Evolutionary conservation across 2,329 filamentous ascomycete species (phyloP).

Genomic region (Colletotrichum sansevieriae): DNA sequence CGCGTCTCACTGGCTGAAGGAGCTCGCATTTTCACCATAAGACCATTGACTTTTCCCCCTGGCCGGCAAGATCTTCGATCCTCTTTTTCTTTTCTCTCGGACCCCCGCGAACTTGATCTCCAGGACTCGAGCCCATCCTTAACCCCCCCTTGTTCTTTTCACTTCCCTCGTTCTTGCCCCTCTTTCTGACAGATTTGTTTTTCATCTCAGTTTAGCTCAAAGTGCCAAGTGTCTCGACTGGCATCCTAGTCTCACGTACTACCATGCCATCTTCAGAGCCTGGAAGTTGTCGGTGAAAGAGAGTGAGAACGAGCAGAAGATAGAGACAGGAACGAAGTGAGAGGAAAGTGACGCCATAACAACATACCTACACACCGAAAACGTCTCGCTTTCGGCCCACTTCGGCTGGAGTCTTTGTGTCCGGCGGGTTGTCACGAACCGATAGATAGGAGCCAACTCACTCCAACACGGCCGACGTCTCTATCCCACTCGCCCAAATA

Average conservation of each 20-base stretch:
- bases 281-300: background rate
- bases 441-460: background rate
- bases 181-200: constrained; percentile 22
- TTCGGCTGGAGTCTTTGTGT: background rate
- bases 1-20: too few species aligned
- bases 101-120: too few species aligned
- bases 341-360: constrained; percentile 5
- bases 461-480: constrained; percentile 1
- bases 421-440: background rate
- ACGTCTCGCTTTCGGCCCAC: constrained; percentile 19
- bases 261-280: background rate
- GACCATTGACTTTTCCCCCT: too few species aligned
- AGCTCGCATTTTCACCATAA: too few species aligned
- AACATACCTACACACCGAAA: background rate
- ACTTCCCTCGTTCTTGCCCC: constrained; percentile 24
- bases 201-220: constrained; percentile 14
- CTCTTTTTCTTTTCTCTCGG: too few species aligned
- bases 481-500: constrained; percentile 6
- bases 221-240: background rate
- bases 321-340: background rate
- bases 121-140: too few species aligned
- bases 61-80: too few species aligned
- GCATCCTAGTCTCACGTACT: background rate
- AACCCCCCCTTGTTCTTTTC: background rate
- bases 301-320: background rate